Conservation (phyloP, 148 eudicot genomes). For the Dianthus caryophyllus region DNA sequence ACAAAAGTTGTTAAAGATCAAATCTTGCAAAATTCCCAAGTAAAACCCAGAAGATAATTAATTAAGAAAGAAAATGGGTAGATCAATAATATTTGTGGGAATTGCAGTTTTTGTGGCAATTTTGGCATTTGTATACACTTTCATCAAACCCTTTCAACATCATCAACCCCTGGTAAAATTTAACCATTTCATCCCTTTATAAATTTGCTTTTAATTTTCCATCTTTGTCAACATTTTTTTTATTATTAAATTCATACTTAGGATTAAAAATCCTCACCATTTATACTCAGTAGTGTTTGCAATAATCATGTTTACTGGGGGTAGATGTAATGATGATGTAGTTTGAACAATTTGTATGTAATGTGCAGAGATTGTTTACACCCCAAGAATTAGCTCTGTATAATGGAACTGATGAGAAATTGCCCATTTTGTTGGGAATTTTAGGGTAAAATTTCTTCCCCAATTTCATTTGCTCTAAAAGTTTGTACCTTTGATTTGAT, state of each 20-base stretch:
- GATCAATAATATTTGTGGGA: conserved; percentile 40
- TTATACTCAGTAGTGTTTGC: too few relatives aligned
- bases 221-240: too few relatives aligned
- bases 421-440: conserved; percentile 67
- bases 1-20: not conserved
- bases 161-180: conserved; percentile 23
- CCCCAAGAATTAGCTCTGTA: conserved; percentile 51
- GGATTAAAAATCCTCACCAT: too few relatives aligned
- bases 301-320: too few relatives aligned
- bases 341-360: not conserved
- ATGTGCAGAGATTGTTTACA: conserved; percentile 44
- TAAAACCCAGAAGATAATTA: not conserved
- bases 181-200: not conserved
- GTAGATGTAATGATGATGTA: not conserved
- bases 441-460: conserved; percentile 45
- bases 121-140: conserved; percentile 33
- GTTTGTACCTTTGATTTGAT: not conserved
- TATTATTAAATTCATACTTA: too few relatives aligned
- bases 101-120: conserved; percentile 42
- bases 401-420: conserved; percentile 61
- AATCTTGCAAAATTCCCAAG: not conserved
- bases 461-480: not conserved
- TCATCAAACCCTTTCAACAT: conserved; percentile 32
- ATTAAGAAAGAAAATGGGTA: conserved; percentile 27
- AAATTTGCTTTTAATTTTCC: not conserved